Base-by-base conservation (phyloP, 169 alveolate species). In the Plasmodium inui region DNA sequence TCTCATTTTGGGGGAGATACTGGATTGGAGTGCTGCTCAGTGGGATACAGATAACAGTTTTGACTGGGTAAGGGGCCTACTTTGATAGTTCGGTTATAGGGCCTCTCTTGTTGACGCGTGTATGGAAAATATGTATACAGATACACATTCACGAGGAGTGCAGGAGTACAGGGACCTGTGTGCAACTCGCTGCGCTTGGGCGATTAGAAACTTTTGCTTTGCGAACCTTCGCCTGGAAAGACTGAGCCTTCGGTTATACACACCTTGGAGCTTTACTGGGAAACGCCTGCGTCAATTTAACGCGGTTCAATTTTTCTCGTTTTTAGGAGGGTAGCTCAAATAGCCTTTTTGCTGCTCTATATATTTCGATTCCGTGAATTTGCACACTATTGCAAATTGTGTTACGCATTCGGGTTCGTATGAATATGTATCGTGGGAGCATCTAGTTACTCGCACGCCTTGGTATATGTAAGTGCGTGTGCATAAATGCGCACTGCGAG, bases 1-100 rank as follows among this genome's bases (percentile, higher is more conserved):
- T 76, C 86, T 86, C 93, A 86, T 86, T 76, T 76, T 14, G 19
- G 37, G 46, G 26, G 39, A 17, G 10, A 26, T 73, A 73, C 26
- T 73, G 3, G 1, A 34, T 19, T 73, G 50, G 10, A 8, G 26
- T 6, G 22, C 19, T 73, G 46, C 10, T 73, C 10, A 73, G 7
- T 50, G 61, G 61, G 61, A 5, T 50, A 50, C 61, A 50, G 2
- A 1, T 50, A 50, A 50, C 61, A 50, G 9, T 0, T 50, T 50
- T 50, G 26, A 50, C 61, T 50, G 5, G 61, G 22, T 50, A 50
- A 50, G 61, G 1, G 12, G 61, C 22, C 61, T 50, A 50, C 22
- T 50, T 50, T 12, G 61, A 3, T 50, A 50, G 6, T 50, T 50
- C 61, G 26, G 22, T 50, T 50, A 50, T 50, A 2, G 0, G 61